A percentile compares a stretch with the other conserved stretches of the same genome.
These are phyloP conservation scores for Schizosaccharomyces octosporus DNA, from an alignment of 805 yeast genomes.

Conservation along the genomic window DNA sequence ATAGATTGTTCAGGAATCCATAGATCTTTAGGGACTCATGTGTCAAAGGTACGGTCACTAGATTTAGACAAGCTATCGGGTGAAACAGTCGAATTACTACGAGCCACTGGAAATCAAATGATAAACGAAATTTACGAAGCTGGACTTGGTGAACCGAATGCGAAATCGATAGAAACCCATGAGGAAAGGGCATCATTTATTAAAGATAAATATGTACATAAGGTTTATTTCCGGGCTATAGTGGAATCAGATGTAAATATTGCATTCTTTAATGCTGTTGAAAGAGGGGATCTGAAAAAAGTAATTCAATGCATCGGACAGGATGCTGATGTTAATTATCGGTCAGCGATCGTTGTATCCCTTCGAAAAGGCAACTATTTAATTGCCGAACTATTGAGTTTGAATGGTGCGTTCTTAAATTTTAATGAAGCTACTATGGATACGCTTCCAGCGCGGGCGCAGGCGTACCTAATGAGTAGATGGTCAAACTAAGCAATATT, in stretches of 20 bases:
- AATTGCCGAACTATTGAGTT: not conserved
- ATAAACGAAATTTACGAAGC: conserved; percentile 43
- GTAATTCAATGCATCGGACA: conserved; percentile 16
- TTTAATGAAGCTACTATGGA: not conserved
- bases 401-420: not conserved
- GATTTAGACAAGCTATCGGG: conserved; percentile 44
- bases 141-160: not conserved
- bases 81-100: conserved; percentile 34
- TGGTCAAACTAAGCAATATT: not conserved
- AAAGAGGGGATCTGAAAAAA: conserved; percentile 11
- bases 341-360: not conserved
- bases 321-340: conserved; percentile 13
- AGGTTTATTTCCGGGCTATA: conserved; percentile 19
- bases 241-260: conserved; percentile 15
- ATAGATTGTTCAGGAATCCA: conserved; percentile 76
- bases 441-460: conserved; percentile 1
- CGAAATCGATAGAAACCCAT: not conserved
- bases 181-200: not conserved
- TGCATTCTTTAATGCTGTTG: conserved; percentile 14
- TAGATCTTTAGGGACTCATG: conserved; percentile 58
- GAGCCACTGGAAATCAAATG: conserved; percentile 27
- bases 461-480: not conserved
- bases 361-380: not conserved
- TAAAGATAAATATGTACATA: conserved; percentile 29
- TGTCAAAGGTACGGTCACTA: conserved; percentile 54